These are phyloP conservation scores for Aegilops tauschii DNA, from an alignment of 176 grass and related monocot genomes.

Conservation along the genomic window DNA sequence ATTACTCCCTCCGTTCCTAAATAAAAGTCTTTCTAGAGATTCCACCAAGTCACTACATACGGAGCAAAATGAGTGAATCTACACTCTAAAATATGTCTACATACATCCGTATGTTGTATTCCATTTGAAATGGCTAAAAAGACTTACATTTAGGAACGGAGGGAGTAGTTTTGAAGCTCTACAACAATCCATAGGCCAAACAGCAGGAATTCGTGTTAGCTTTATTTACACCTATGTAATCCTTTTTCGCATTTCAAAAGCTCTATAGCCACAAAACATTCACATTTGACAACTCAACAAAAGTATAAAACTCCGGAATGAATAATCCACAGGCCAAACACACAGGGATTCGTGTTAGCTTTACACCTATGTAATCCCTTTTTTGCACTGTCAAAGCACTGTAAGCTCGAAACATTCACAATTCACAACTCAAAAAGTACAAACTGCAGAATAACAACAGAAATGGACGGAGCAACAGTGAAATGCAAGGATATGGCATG, in stretches of 20 bases:
- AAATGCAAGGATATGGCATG: background rate
- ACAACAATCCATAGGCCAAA: background rate
- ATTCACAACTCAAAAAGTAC: background rate
- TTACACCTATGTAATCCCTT: background rate
- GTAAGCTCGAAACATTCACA: background rate
- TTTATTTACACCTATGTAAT: background rate
- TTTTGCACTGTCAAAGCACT: background rate
- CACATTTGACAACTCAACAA: background rate
- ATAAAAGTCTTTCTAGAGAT: too few species aligned
- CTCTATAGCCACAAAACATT: background rate
- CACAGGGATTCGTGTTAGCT: background rate
- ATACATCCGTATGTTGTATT: too few species aligned
- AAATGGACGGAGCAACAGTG: background rate
- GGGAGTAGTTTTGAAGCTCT: background rate
- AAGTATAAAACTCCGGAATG: background rate
- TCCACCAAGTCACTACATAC: too few species aligned
- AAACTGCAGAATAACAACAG: background rate
- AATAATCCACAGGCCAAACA: background rate
- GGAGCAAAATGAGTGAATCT: too few species aligned
- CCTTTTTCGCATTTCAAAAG: background rate
- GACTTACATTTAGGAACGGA: too few species aligned
- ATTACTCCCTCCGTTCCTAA: background rate
- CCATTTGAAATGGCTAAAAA: too few species aligned
- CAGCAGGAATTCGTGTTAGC: background rate
- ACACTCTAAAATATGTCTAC: too few species aligned